Conservation (phyloP, 2,329 filamentous ascomycete species). For the Epichloe hybrida region DNA sequence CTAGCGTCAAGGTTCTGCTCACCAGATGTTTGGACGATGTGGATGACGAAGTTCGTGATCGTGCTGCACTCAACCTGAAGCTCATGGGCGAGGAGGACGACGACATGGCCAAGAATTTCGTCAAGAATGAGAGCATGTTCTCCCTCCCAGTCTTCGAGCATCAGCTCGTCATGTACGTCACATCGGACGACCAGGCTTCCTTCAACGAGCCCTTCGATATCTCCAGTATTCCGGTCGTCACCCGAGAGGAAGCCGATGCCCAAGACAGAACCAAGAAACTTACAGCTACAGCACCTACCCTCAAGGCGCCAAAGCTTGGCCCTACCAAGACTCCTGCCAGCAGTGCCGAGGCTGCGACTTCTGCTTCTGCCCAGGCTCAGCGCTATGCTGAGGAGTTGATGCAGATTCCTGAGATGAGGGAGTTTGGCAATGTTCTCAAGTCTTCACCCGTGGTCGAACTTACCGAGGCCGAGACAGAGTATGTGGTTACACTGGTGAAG, state of each 20-base stretch:
- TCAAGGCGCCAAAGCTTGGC: conserved; percentile 80
- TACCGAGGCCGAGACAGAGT: conserved; percentile 94
- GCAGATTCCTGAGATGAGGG: conserved; percentile 79
- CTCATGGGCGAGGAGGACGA: conserved; percentile 90
- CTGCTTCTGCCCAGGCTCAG: conserved; percentile 67
- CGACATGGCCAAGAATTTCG: conserved; percentile 71
- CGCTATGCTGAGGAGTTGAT: conserved; percentile 81
- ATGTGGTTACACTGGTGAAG: conserved; percentile 86
- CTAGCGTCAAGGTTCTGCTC: conserved; percentile 83
- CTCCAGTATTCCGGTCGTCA: conserved; percentile 80
- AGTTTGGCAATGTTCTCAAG: conserved; percentile 84
- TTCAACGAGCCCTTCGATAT: conserved; percentile 85
- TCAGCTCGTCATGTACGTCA: conserved; percentile 94
- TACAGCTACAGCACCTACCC: conserved; percentile 76
- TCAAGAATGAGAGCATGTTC: conserved; percentile 95
- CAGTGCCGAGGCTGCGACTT: conserved; percentile 61
- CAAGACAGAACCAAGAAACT: conserved; percentile 97
- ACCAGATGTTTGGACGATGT: conserved; percentile 91
- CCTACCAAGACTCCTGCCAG: conserved; percentile 57
- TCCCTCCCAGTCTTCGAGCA: conserved; percentile 92
- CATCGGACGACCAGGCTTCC: conserved; percentile 73
- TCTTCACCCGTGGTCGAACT: conserved; percentile 77
- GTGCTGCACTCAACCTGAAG: conserved; percentile 81
- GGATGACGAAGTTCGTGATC: conserved; percentile 93
- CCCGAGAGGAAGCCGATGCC: conserved; percentile 86